Conservation (phyloP, 176 grass and related monocot species). For the Triticum aestivum region IWGSC_CS_RefSeq_v2.1 NC_057803.1:596470594-596471093, state of each 20-base stretch:
- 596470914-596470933: neutral
- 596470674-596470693: neutral
- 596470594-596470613: neutral
- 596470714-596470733: neutral
- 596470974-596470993: conserved; percentile 30
- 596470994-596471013: conserved; percentile 23
- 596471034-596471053: neutral
- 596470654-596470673: neutral
- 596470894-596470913: conserved; percentile 38
- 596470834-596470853: conserved; percentile 27
- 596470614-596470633: neutral
- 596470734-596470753: neutral
- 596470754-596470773: neutral
- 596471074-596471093: neutral
- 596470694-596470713: neutral
- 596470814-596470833: conserved; percentile 11
- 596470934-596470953: conserved; percentile 6
- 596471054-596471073: conserved; percentile 33
- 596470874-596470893: conserved; percentile 20
- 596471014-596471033: conserved; percentile 41
- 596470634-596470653: neutral
- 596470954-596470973: neutral
- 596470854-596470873: conserved; percentile 1
- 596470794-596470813: conserved; percentile 35
- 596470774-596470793: too few relatives aligned